phyloP scores from a whole-genome alignment of 495 filamentous ascomycete species.

The Hyaloscypha bicolor region DNA sequence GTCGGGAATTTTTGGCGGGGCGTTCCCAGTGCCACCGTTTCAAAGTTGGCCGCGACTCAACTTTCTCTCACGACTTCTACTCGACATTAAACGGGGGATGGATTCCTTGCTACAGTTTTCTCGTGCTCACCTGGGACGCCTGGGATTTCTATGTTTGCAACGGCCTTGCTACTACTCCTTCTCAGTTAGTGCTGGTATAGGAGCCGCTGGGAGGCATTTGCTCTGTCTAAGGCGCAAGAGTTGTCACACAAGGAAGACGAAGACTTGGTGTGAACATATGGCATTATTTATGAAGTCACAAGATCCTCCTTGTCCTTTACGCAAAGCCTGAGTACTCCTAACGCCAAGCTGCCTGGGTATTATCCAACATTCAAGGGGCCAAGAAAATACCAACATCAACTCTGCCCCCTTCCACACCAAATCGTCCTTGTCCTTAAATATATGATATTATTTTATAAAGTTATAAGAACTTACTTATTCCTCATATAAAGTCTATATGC shows the following conservation, averaged over 20 bases:
- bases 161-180: too few species aligned
- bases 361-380: background rate
- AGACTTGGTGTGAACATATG: too few species aligned
- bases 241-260: too few species aligned
- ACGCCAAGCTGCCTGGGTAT: background rate
- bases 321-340: background rate
- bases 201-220: too few species aligned
- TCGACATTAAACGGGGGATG: background rate
- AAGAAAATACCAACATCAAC: background rate
- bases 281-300: too few species aligned
- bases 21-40: background rate
- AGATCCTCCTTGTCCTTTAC: too few species aligned
- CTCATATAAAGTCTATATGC: background rate
- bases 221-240: too few species aligned
- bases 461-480: too few species aligned
- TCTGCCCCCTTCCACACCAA: too few species aligned
- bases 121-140: background rate
- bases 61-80: background rate
- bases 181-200: too few species aligned
- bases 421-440: too few species aligned
- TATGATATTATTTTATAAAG: too few species aligned
- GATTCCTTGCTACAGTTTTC: background rate
- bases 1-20: conserved; percentile 1
- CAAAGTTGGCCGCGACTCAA: background rate
- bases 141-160: background rate